Evolutionary conservation across 768 basidiomycete species (phyloP).

Genomic region (Mycena indigotica): DNA sequence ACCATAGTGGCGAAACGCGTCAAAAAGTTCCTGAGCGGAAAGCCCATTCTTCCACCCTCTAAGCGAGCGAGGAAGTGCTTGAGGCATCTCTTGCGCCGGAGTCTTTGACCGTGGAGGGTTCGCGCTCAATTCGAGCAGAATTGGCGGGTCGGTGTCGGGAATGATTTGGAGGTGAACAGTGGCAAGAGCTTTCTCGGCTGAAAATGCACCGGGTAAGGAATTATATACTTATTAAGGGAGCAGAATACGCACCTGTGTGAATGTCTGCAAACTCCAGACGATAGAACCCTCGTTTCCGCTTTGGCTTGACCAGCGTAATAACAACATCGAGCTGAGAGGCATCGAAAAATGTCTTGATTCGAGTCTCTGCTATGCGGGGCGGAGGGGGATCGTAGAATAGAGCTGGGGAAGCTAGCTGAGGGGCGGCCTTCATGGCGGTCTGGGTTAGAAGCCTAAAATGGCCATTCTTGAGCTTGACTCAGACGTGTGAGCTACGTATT

Average conservation of each 20-base stretch:
- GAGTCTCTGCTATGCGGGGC: not conserved
- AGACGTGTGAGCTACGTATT: too few relatives aligned
- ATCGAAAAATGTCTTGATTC: not conserved
- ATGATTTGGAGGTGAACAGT: constrained; percentile 8
- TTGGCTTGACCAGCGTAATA: not conserved
- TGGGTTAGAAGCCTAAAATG: not conserved
- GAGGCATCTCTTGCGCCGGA: not conserved
- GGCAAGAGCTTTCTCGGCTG: constrained; percentile 24
- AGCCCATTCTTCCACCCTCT: constrained; percentile 1
- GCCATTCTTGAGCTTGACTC: too few relatives aligned
- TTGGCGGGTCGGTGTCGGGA: constrained; percentile 2
- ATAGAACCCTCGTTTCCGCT: not conserved
- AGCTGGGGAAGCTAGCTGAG: not conserved
- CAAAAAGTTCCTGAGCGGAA: constrained; percentile 14
- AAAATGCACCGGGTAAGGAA: not conserved
- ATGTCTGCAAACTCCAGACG: not conserved
- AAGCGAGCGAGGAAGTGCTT: constrained; percentile 12
- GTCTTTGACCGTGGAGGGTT: not conserved
- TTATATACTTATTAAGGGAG: not conserved
- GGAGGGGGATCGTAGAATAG: not conserved
- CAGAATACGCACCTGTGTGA: not conserved
- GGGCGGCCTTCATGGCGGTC: not conserved
- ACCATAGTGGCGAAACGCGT: constrained; percentile 14
- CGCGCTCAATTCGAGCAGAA: constrained; percentile 3
- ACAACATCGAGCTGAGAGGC: not conserved